Evolutionary conservation across 257 asterid species (phyloP).

Genomic region (Salvia hispanica): DNA sequence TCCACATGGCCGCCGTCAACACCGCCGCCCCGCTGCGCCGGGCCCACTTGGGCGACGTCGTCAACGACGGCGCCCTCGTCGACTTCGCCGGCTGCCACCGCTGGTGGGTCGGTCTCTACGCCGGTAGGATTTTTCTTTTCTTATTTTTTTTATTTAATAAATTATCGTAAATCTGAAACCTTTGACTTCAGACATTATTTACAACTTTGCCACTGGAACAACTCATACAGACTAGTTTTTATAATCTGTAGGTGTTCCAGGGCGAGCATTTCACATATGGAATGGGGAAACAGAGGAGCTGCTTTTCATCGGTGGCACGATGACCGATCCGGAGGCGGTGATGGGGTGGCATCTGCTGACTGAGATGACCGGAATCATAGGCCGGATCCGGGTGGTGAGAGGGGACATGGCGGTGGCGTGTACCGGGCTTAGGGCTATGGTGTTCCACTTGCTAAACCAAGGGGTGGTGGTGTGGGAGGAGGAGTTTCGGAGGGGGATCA

Average conservation of each 20-base stretch:
- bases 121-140: conserved; percentile 39
- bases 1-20: conserved; percentile 54
- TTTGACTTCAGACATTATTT: too few species aligned
- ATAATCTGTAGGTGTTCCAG: conserved; percentile 62
- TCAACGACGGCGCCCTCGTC: conserved; percentile 74
- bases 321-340: conserved; percentile 80
- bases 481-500: conserved; percentile 47
- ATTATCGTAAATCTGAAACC: too few species aligned
- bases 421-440: conserved; percentile 51
- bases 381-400: conserved; percentile 61
- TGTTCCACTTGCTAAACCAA: conserved; percentile 55
- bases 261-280: conserved; percentile 81
- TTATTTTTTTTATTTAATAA: too few species aligned
- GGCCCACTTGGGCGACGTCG: conserved; percentile 71
- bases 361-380: conserved; percentile 55
- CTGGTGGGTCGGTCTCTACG: conserved; percentile 98
- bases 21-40: conserved; percentile 48
- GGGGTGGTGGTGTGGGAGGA: conserved; percentile 51
- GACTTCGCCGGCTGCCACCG: conserved; percentile 72
- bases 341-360: conserved; percentile 82
- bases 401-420: conserved; percentile 61
- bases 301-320: conserved; percentile 66
- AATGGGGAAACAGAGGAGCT: conserved; percentile 66
- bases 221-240: too few species aligned
- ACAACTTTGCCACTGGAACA: too few species aligned